A percentile compares a stretch with the other conserved stretches of the same genome.
Conservation (phyloP, 2,329 filamentous ascomycete genomes). For the Teratosphaeria pseudoeucalypti region DNA sequence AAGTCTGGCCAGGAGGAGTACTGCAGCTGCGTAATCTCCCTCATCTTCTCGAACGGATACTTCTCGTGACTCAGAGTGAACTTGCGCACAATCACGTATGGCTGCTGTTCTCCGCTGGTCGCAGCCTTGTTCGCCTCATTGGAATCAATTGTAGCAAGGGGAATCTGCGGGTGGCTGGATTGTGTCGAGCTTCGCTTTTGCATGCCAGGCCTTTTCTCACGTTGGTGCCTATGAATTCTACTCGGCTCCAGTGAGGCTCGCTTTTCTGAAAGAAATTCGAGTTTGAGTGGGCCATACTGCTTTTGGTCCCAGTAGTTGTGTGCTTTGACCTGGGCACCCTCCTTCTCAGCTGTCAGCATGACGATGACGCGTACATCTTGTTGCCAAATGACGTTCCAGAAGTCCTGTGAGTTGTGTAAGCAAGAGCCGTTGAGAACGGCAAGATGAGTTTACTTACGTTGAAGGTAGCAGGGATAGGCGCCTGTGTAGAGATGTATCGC, state of each 20-base stretch:
- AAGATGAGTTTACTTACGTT: constrained; percentile 48
- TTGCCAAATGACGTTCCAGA: constrained; percentile 97
- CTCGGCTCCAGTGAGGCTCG: constrained; percentile 62
- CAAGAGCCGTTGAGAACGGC: background rate
- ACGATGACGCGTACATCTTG: constrained; percentile 91
- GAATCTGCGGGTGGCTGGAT: constrained; percentile 22
- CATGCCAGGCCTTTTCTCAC: constrained; percentile 26
- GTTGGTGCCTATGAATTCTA: constrained; percentile 39
- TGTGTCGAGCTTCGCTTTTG: constrained; percentile 26
- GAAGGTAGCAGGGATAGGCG: constrained; percentile 84
- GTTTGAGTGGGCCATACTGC: constrained; percentile 65
- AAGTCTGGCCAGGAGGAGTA: constrained; percentile 98
- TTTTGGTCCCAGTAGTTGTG: constrained; percentile 83
- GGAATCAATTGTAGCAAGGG: constrained; percentile 17
- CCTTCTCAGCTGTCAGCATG: constrained; percentile 89
- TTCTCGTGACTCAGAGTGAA: constrained; percentile 69
- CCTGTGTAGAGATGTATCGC: constrained; percentile 90
- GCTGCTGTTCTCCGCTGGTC: constrained; percentile 41
- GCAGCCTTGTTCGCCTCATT: constrained; percentile 12
- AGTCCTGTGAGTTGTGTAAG: constrained; percentile 52
- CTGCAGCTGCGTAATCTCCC: constrained; percentile 89
- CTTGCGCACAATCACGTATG: constrained; percentile 74
- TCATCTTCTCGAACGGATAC: constrained; percentile 73
- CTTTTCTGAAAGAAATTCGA: constrained; percentile 72
- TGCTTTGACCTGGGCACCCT: constrained; percentile 88